phyloP scores from a whole-genome alignment of 306 rosid genomes.

The Prunus campanulata region DNA sequence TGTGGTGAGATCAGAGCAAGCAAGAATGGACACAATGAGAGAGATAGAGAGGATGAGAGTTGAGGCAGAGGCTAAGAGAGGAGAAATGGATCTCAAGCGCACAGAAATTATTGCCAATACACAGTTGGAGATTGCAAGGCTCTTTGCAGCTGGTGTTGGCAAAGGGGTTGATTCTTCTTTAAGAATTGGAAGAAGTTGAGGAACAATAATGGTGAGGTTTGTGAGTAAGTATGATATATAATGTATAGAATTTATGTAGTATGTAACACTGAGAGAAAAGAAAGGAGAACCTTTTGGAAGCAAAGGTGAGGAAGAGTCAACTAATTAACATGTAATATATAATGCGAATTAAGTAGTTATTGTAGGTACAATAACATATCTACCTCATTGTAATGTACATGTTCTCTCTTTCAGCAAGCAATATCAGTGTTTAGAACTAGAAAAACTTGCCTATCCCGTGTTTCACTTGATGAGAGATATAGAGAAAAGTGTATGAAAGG shows the following conservation, averaged over 20 bases:
- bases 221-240: not conserved
- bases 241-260: slow-evolving; percentile 15
- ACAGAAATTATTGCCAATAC: slow-evolving; percentile 92
- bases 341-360: slow-evolving; percentile 2
- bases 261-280: not conserved
- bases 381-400: slow-evolving; percentile 10
- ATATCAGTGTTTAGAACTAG: not conserved
- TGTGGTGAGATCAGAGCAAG: slow-evolving; percentile 79
- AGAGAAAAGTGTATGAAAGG: no score
- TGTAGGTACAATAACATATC: slow-evolving; percentile 13
- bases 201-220: not conserved
- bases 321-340: slow-evolving; percentile 12
- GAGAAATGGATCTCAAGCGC: slow-evolving; percentile 86
- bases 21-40: slow-evolving; percentile 80
- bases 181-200: slow-evolving; percentile 80
- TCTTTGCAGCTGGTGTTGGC: slow-evolving; percentile 65
- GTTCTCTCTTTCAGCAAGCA: slow-evolving; percentile 15
- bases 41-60: slow-evolving; percentile 91
- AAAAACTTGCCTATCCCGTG: no score
- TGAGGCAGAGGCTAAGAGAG: slow-evolving; percentile 92
- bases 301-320: slow-evolving; percentile 14
- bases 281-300: slow-evolving; percentile 19
- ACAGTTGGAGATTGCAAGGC: slow-evolving; percentile 89
- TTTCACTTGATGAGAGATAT: no score
- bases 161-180: slow-evolving; percentile 86